Percentiles rank a stretch among this genome's conserved stretches.
Evolutionary conservation across 441 rosid genomes (phyloP).

Genomic region (Syzygium malaccense): DNA sequence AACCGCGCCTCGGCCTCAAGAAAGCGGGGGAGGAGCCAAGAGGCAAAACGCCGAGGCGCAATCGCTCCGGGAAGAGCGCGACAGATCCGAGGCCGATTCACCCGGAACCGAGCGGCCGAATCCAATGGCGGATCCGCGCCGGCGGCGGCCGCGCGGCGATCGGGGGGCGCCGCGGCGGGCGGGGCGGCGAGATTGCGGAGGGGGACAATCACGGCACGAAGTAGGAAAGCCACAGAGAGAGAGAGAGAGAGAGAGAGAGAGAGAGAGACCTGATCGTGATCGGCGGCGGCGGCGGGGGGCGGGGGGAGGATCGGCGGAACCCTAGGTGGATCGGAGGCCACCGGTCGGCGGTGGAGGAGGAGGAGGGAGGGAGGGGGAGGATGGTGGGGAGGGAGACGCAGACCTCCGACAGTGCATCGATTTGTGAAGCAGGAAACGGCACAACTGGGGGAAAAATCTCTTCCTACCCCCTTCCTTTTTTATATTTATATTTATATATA

Average conservation of each 20-base stretch:
- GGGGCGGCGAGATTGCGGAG: background rate
- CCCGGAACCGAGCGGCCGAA: background rate
- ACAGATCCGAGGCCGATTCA: background rate
- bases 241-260: background rate
- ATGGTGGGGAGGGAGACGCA: background rate
- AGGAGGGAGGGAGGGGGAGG: background rate
- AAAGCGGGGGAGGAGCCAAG: background rate
- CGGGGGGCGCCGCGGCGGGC: background rate
- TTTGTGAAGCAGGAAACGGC: no score
- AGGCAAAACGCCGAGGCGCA: background rate
- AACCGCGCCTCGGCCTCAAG: background rate
- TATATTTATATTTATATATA: no score
- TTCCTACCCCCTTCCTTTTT: no score
- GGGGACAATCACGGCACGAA: no score
- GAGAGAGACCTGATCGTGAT: background rate
- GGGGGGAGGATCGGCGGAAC: background rate
- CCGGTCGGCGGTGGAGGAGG: background rate
- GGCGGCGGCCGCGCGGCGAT: background rate
- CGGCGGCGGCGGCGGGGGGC: no score
- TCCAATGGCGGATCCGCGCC: background rate
- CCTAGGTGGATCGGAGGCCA: background rate
- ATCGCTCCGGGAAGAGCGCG: fast-evolving
- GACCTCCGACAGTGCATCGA: background rate
- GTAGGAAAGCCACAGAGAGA: background rate
- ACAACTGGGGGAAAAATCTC: no score